These are phyloP conservation scores for Boletus tomentosulus DNA, from an alignment of 768 basidiomycete genomes.

Conservation along the genomic window DNA sequence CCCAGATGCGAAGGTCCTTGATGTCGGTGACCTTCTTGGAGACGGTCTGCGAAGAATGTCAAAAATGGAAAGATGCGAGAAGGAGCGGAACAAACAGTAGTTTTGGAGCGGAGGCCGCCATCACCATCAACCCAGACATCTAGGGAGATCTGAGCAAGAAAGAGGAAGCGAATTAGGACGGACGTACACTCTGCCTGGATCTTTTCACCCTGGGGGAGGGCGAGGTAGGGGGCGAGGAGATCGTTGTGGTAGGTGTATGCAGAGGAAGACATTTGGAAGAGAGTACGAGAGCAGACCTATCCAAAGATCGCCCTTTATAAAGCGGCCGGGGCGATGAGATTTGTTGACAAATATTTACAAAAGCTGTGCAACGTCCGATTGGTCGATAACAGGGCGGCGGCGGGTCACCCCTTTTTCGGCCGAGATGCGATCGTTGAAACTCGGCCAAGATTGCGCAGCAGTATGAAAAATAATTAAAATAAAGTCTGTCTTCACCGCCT, in stretches of 20 bases:
- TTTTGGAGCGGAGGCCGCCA: constrained; percentile 92
- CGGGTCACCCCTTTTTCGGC: constrained; percentile 1
- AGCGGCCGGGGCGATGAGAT: constrained; percentile 7
- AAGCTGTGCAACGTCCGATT: constrained; percentile 15
- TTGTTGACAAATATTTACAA: constrained; percentile 26
- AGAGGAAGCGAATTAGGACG: not conserved
- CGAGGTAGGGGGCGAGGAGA: constrained; percentile 85
- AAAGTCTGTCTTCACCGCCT: constrained; percentile 31
- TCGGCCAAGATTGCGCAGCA: no score
- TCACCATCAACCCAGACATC: constrained; percentile 99
- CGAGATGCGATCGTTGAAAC: not conserved
- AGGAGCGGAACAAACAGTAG: constrained; percentile 56
- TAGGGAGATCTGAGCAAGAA: constrained; percentile 30
- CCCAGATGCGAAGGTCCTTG: constrained; percentile 92
- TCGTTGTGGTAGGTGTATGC: constrained; percentile 63
- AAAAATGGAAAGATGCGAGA: not conserved
- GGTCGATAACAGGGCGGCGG: constrained; percentile 25
- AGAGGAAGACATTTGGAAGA: constrained; percentile 21
- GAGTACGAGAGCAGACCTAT: not conserved
- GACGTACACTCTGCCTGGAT: constrained; percentile 90
- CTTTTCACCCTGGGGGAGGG: constrained; percentile 86
- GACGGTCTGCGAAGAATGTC: constrained; percentile 59
- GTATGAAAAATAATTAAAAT: not conserved
- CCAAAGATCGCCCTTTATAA: constrained; percentile 22
- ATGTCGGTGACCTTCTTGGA: constrained; percentile 83